Conservation (phyloP, 441 rosid species). For the Omphalea diandra region DNA sequence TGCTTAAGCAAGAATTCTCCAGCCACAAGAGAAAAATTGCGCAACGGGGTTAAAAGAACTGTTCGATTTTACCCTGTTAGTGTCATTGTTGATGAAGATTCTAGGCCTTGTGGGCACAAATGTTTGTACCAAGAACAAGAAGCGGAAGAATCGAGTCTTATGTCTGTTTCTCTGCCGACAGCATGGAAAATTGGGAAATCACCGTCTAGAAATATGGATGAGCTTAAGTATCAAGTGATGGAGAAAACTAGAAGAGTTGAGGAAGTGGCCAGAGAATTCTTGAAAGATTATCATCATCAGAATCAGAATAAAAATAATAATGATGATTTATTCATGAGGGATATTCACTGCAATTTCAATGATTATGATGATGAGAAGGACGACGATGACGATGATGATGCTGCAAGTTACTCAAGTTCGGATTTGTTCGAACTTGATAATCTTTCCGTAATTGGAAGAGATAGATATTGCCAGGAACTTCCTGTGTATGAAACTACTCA, state of each 20-base stretch:
- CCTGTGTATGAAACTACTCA: conserved; percentile 90
- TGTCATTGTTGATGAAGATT: conserved; percentile 59
- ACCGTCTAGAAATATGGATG: conserved; percentile 40
- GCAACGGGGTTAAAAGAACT: conserved; percentile 54
- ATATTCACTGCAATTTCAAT: conserved; percentile 17
- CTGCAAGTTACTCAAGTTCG: conserved; percentile 73
- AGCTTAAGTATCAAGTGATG: conserved; percentile 28
- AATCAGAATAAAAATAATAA: conserved; percentile 46
- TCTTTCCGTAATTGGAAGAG: conserved; percentile 45
- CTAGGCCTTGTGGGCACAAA: conserved; percentile 54
- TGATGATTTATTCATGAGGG: conserved; percentile 20
- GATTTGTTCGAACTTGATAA: conserved; percentile 86
- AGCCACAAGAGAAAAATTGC: conserved; percentile 43
- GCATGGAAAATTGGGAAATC: conserved; percentile 53
- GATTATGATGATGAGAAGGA: conserved; percentile 26
- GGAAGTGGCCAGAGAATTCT: conserved; percentile 57
- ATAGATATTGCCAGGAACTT: conserved; percentile 65
- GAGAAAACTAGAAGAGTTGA: conserved; percentile 50
- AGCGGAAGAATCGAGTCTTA: conserved; percentile 27
- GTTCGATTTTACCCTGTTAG: conserved; percentile 74
- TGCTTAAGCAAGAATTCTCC: conserved; percentile 67
- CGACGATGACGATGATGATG: conserved; percentile 48
- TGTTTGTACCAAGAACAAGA: conserved; percentile 30
- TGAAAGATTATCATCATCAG: conserved; percentile 53
- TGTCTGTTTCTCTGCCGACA: conserved; percentile 43